phyloP scores from a whole-genome alignment of 2,329 filamentous ascomycete species.

The Daldinia sp. region DNA sequence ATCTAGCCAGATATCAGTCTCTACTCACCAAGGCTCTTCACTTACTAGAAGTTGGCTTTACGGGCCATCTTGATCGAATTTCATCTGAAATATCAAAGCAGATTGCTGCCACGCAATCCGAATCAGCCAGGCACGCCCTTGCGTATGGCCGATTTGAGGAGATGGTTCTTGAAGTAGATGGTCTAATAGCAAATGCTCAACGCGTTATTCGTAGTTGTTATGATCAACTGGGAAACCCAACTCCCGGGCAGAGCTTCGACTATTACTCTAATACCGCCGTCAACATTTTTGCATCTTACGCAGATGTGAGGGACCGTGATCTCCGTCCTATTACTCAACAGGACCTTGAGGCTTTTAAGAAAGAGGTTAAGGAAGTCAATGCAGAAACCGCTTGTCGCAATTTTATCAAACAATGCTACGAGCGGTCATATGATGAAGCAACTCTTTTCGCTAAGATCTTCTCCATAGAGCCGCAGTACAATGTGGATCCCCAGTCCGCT shows the following conservation, averaged over 20 bases:
- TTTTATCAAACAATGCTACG: conserved; percentile 70
- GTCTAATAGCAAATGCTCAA: conserved; percentile 68
- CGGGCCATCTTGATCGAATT: conserved; percentile 63
- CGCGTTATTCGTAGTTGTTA: conserved; percentile 65
- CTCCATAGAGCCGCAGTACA: conserved; percentile 66
- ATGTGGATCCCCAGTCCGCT: conserved; percentile 61
- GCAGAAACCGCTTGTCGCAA: conserved; percentile 68
- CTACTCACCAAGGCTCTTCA: conserved; percentile 77
- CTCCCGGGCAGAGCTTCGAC: conserved; percentile 59
- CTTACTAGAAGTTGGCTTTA: conserved; percentile 70
- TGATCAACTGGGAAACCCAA: conserved; percentile 63
- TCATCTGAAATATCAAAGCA: conserved; percentile 68
- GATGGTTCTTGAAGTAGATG: conserved; percentile 67
- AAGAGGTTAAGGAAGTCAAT: conserved; percentile 62
- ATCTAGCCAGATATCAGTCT: conserved; percentile 87
- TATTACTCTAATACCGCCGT: conserved; percentile 67
- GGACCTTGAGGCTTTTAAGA: conserved; percentile 66
- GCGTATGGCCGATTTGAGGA: conserved; percentile 71
- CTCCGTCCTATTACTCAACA: conserved; percentile 65
- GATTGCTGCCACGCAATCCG: conserved; percentile 66
- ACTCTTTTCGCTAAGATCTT: conserved; percentile 68
- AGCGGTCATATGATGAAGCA: conserved; percentile 68
- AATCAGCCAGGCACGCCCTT: conserved; percentile 69
- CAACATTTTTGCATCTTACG: conserved; percentile 67
- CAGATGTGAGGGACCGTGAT: conserved; percentile 65